phyloP scores from a whole-genome alignment of 441 rosid genomes.

The Eruca vesicaria region DNA sequence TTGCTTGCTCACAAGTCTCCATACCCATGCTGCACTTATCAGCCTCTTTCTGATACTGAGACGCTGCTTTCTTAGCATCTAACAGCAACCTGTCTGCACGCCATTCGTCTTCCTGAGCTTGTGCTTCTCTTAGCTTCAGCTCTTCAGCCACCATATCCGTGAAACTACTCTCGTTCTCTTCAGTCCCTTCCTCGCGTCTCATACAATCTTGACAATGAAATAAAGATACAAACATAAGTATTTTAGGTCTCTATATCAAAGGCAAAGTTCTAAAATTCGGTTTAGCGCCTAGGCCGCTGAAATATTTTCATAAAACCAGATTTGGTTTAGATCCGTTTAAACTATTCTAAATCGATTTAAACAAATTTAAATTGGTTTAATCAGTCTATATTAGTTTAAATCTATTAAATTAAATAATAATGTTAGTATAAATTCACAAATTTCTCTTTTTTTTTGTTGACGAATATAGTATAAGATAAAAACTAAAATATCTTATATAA shows the following conservation, averaged over 20 bases:
- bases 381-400: too few species aligned
- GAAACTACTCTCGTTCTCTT: conserved; percentile 48
- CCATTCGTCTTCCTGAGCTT: conserved; percentile 47
- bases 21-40: conserved; percentile 57
- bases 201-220: conserved; percentile 42
- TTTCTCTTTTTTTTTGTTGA: too few species aligned
- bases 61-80: conserved; percentile 54
- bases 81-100: conserved; percentile 42
- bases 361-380: too few species aligned
- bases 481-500: too few species aligned
- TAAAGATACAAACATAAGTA: conserved; percentile 6
- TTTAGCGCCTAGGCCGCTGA: too few species aligned
- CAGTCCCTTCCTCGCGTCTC: conserved; percentile 39
- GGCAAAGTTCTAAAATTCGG: too few species aligned
- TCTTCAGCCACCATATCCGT: conserved; percentile 50
- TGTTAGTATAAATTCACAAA: too few species aligned
- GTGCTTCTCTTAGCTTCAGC: conserved; percentile 48
- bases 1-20: conserved; percentile 57
- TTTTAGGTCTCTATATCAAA: not conserved
- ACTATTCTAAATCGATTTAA: too few species aligned
- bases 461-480: too few species aligned
- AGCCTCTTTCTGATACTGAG: conserved; percentile 55
- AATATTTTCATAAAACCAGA: too few species aligned
- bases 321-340: too few species aligned
- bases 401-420: too few species aligned